Base-by-base conservation (phyloP, 805 yeast species). In the Yarrowia hollandica region DNA sequence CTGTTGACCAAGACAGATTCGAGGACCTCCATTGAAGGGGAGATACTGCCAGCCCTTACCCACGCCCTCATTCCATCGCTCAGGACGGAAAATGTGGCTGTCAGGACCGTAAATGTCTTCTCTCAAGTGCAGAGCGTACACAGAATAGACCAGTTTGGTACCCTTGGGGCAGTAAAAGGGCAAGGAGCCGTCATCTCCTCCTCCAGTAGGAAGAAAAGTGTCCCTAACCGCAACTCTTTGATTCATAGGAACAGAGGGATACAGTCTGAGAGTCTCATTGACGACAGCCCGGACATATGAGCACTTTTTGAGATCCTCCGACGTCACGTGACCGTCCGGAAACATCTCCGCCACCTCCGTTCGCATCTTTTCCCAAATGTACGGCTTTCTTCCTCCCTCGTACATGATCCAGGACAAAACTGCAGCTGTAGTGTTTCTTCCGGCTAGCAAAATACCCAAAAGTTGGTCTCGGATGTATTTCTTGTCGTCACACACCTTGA, bases 401-500 rank as follows among this genome's bases (percentile, higher is more conserved):
- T 66, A 75, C 60, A 76, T 65, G 19, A 72, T 62, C 62, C 75
- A 78, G 5, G 79, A 72, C 38, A 79, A 71, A 38, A 77, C 68
- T 7, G 79, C 75, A 1, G 81, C 81, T 10, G 82, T 79, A 23
- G 82, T 79, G 63, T 78, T 81, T 63, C 82, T 72, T 18, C 80
- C 81, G 14, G 82, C 82, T 37, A 77, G 63, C 60, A 79, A 70
- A 59, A 79, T 75, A 63, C 76, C 78, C 65, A 79, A 70, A 60
- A 74, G 66, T 67, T 79, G 81, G 64, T 78, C 80, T 41, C 80
- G 71, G 60, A 79, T 70, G 19, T 74, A 72, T 30, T 61, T 65
- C 2, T 78, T 79, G 64, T 79, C 75, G 55, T 78, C 69, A 16
- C 79, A 75, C 56, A 73, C 75, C 63, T 74, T 73, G 37, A 72